A percentile compares a stretch with the other conserved stretches of the same genome.
Evolutionary conservation across 1,284 basidiomycete genomes (phyloP).

Genomic region (Leccinum pachyderme): DNA sequence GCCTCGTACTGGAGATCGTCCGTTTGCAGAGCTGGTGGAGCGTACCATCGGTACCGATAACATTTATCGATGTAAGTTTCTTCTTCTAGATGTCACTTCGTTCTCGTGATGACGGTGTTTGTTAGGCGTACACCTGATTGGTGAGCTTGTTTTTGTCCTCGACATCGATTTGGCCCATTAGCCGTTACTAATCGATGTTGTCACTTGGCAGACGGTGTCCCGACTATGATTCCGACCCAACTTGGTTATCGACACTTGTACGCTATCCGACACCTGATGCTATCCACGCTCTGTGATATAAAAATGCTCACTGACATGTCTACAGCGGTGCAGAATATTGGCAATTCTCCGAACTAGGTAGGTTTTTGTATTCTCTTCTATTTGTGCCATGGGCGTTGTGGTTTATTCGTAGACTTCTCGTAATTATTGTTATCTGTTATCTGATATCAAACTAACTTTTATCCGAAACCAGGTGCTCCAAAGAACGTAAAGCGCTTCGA

Average conservation of each 20-base stretch:
- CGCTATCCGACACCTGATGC: conserved; percentile 8
- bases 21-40: conserved; percentile 41
- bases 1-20: conserved; percentile 42
- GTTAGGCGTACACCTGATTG: conserved; percentile 41
- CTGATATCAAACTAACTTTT: conserved; percentile 5
- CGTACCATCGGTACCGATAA: conserved; percentile 34
- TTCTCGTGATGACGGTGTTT: conserved; percentile 1
- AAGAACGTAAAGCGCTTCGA: conserved; percentile 37
- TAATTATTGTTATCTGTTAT: conserved; percentile 6
- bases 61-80: conserved; percentile 38
- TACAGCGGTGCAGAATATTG: conserved; percentile 45
- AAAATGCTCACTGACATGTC: background rate
- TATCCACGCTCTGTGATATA: conserved; percentile 1
- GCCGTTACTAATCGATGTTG: background rate
- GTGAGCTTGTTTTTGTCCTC: conserved; percentile 19
- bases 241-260: conserved; percentile 47
- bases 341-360: conserved; percentile 41
- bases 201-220: conserved; percentile 40
- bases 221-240: conserved; percentile 39
- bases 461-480: conserved; percentile 23
- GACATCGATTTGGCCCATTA: background rate
- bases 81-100: background rate
- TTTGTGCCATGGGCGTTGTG: background rate
- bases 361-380: background rate
- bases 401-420: background rate